phyloP scores from a whole-genome alignment of 1,284 basidiomycete genomes.

The Porodaedalea pini region DNA sequence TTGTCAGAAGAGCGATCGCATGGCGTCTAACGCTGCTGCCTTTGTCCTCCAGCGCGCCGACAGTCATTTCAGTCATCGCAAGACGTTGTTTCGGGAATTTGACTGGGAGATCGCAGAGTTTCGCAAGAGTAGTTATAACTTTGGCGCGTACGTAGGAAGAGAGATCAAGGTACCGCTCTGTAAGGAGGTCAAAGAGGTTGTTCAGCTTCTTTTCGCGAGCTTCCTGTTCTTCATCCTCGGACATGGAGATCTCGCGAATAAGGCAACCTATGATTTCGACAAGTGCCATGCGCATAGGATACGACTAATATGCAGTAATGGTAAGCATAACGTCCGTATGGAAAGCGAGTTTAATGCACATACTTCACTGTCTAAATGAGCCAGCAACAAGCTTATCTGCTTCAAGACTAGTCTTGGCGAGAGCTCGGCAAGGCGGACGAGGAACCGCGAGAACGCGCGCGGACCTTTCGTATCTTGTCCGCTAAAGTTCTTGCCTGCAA shows the following conservation, averaged over 20 bases:
- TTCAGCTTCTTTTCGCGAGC: slow-evolving; percentile 81
- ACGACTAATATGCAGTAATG: slow-evolving; percentile 52
- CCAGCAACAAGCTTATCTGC: slow-evolving; percentile 82
- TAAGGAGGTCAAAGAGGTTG: slow-evolving; percentile 78
- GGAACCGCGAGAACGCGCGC: slow-evolving; percentile 81
- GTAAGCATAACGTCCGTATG: slow-evolving; percentile 13
- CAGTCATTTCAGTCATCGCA: slow-evolving; percentile 71
- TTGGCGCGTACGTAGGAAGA: slow-evolving; percentile 91
- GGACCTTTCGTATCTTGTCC: slow-evolving; percentile 87
- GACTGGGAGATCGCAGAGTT: slow-evolving; percentile 67
- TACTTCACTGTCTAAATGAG: slow-evolving; percentile 91
- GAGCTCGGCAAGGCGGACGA: slow-evolving; percentile 79
- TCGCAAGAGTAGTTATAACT: slow-evolving; percentile 74
- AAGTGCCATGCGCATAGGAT: slow-evolving; percentile 93
- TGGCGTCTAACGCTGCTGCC: slow-evolving; percentile 83
- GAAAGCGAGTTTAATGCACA: slow-evolving; percentile 24
- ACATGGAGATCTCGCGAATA: slow-evolving; percentile 71
- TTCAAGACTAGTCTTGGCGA: slow-evolving; percentile 86
- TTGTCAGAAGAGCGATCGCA: slow-evolving; percentile 75
- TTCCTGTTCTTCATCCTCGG: slow-evolving; percentile 52
- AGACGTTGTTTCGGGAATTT: slow-evolving; percentile 89
- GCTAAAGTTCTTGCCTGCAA: slow-evolving; percentile 75
- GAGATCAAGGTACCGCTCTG: slow-evolving; percentile 85
- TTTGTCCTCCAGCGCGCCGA: slow-evolving; percentile 88
- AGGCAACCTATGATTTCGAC: slow-evolving; percentile 83